Base-by-base conservation (phyloP, 495 filamentous ascomycete genomes). In the Hyaloscypha bicolor region DNA sequence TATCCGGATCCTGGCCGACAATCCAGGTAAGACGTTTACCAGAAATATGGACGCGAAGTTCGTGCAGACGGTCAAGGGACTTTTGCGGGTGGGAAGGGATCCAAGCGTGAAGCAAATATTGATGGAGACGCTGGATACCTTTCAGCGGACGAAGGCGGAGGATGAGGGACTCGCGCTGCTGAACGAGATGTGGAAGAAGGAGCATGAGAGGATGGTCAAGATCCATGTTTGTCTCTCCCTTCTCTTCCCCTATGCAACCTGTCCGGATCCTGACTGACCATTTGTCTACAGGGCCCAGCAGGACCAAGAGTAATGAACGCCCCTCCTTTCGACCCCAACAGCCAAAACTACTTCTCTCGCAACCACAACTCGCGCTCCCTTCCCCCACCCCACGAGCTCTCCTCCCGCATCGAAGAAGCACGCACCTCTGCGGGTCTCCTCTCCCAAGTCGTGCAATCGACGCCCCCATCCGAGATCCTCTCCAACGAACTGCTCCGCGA, bases 21-120 rank as follows among this genome's bases (percentile, higher is more conserved):
- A 99, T 76, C 95, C 95, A 0, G 96, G 95, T 30, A 84, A 81
- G 64, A 92, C 88, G 19, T 98, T 99, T 75, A 95, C 94, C 11
- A 84, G 89, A 64, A 93, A 96, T 74, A 73, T 97, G 9, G 94
- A 97, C 73, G 77, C 79, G 58, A 93, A 93, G 71, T 98, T 97
- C 73, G 82, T 89, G 32, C 77, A 86, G 32, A 85, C 87, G 0
- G 77, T 93, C 58, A 95, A 96, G 78, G 88, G 92, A 59, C 78
- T 96, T 35, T 80, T 97, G 31, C 83, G 88, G 55, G 77, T 87
- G 32, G 88, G 89, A 6, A 83, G 85, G 63, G 93, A 97, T 73
- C 83, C 82, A 55, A 87, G 86, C 69, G 91, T 97, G 52, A 87
- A 90, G 71, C 91, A 93, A 75, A 91, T 97, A 69, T 77, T 97